Conservation (phyloP, 2,329 filamentous ascomycete genomes). For the Zasmidium citrigriseum region DNA sequence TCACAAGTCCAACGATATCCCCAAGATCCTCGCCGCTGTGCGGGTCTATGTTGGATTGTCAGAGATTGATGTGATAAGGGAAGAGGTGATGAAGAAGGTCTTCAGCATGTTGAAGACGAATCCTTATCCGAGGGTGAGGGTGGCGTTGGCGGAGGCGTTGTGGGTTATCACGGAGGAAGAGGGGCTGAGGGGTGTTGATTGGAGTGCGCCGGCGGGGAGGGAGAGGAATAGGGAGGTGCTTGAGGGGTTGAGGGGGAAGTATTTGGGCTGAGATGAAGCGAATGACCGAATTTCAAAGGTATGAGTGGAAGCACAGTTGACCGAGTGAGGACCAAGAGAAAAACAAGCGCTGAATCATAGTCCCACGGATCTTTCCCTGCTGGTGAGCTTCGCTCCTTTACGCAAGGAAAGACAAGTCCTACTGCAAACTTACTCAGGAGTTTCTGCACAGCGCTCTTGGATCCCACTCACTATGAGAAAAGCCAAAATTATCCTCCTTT, state of each 20-base stretch:
- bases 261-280: background rate
- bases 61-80: constrained; percentile 49
- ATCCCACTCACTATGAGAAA: no score
- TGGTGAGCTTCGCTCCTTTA: no score
- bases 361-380: no score
- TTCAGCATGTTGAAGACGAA: constrained; percentile 70
- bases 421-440: no score
- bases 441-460: no score
- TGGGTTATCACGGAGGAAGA: constrained; percentile 40
- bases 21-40: constrained; percentile 77
- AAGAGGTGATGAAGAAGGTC: constrained; percentile 67
- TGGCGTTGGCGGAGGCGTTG: constrained; percentile 43
- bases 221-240: constrained; percentile 16
- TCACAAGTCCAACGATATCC: constrained; percentile 79
- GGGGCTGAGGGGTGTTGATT: constrained; percentile 24
- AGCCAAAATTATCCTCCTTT: no score
- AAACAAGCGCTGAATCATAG: no score
- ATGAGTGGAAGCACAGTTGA: no score
- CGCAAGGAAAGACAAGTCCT: no score
- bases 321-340: no score
- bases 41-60: constrained; percentile 76
- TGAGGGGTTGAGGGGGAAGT: constrained; percentile 6
- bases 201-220: constrained; percentile 20
- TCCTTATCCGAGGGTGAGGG: constrained; percentile 74
- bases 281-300: no score